Base-by-base conservation (phyloP, 2,329 filamentous ascomycete genomes). In the Penicillium frequentans region DNA sequence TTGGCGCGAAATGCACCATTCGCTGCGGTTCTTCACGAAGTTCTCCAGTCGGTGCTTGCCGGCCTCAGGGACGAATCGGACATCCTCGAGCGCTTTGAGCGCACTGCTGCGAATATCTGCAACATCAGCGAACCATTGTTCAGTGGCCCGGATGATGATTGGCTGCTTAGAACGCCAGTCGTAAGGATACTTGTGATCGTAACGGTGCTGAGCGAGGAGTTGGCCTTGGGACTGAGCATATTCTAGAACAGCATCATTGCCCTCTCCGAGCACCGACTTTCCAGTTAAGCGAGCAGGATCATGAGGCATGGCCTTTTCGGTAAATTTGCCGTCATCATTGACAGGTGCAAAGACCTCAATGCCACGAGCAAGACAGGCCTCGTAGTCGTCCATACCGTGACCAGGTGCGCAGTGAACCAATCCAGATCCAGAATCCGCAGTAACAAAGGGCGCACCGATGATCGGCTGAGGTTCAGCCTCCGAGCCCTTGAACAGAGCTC, bases 1-100 rank as follows among this genome's bases (percentile, higher is more conserved):
- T 75, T 99, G 95, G 46, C 95, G 86, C 5, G 95, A 99, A 65
- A 99, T 97, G 71, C 95, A 99, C 95, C 95, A 99, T 73, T 99
- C 93, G 67, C 86, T 96, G 50, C 95, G 86, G 23, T 90, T 90
- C 68, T 88, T 87, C 29, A 99, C 82, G 68, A 98, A 99, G 71
- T 90, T 91, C 68, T 91, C 86, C 5, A 99, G 81, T 27, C 95
- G 84, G 6, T 84, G 84, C 63, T 84, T 86, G 7, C 93, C 92
- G 26, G 82, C 80, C 44, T 88, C 83, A 0, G 95, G 95, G 14
- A 96, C 81, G 67, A 98, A 99, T 0, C 79, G 81, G 24, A 98
- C 91, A 37, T 84, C 73, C 0, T 86, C 78, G 11, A 99, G 79
- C 9, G 91, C 85, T 16, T 81, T 74, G 24, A 96, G 77, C 0